Base-by-base conservation (phyloP, 768 basidiomycete genomes). In the Hortiboletus campestris region DNA sequence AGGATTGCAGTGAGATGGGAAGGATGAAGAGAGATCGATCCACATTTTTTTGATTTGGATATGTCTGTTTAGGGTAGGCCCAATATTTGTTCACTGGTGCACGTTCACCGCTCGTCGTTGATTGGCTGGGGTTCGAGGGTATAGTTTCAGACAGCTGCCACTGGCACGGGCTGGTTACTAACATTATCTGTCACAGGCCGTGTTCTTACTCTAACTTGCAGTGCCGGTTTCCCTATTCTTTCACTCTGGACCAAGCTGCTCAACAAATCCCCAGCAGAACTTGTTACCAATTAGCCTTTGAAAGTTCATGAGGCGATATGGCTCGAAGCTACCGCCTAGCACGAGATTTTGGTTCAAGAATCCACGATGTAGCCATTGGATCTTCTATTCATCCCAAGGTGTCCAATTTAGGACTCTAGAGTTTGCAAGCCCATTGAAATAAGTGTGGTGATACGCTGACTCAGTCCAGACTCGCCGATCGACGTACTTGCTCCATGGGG, bases 31-130 rank as follows among this genome's bases (percentile, higher is more conserved):
- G 57, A 63, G 56, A 63, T 71, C 54, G 69, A 63, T 64, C 53
- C 20, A 11, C n/a, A 10, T 55, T 61, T 58, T 58, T 56, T 58
- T 62, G 49, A 48, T 62, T 59, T 61, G 51, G 58, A 58, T 49
- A 46, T 36, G 19, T 42, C 31, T 43, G 44, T 74, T 74, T 74
- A 71, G 72, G 72, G 72, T 67, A 66, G 72, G 70, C 48, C 48
- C 14, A 19, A 2, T 19, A 11, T 20, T 22, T 32, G n/a, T n/a
- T n/a, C n/a, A n/a, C n/a, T n/a, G n/a, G n/a, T n/a, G n/a, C n/a
- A n/a, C n/a, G n/a, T 56, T 31, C 52, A 14, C 59, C 38, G 43
- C 39, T 35, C 41, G 19, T 31, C 36, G 45, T 19, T 57, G 56
- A 65, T 58, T 61, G 65, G 65, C 36, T 51, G 28, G 22, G 13